Conservation (phyloP, 2,329 filamentous ascomycete genomes). For the Penicillium digitatum region DNA sequence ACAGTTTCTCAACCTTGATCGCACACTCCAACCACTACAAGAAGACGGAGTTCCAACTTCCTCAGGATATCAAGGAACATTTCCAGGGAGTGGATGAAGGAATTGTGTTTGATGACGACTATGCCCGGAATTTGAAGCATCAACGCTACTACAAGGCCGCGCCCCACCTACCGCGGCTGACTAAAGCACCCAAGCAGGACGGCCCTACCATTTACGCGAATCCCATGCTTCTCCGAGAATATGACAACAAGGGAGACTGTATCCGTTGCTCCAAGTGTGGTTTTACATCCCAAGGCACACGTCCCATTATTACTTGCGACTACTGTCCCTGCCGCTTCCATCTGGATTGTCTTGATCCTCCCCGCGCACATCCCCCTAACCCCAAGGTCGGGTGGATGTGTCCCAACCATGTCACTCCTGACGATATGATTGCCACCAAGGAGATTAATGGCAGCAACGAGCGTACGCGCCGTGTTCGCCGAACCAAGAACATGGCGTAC, state of each 20-base stretch:
- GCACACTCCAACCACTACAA: constrained; percentile 64
- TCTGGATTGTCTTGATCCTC: constrained; percentile 84
- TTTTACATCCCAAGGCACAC: constrained; percentile 57
- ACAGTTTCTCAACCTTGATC: constrained; percentile 63
- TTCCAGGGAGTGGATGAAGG: constrained; percentile 77
- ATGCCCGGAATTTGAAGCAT: constrained; percentile 11
- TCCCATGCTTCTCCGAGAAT: constrained; percentile 49
- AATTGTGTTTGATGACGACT: constrained; percentile 65
- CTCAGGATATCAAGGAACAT: constrained; percentile 64
- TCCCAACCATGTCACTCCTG: constrained; percentile 72
- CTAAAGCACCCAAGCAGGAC: constrained; percentile 19
- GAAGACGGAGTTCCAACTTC: constrained; percentile 68
- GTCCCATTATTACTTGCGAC: constrained; percentile 81
- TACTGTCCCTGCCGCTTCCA: constrained; percentile 82
- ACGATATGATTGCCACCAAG: constrained; percentile 56
- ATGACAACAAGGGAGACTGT: constrained; percentile 67
- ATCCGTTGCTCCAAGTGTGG: constrained; percentile 77
- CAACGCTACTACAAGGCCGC: constrained; percentile 17
- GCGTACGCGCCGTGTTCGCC: constrained; percentile 31
- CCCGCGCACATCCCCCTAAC: constrained; percentile 72
- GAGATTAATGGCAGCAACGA: constrained; percentile 54
- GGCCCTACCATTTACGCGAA: constrained; percentile 25
- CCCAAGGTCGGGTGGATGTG: constrained; percentile 76
- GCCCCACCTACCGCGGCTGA: constrained; percentile 25
- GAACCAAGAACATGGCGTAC: constrained; percentile 22